Percentiles rank a stretch among this genome's conserved stretches.
phyloP scores from a whole-genome alignment of 768 basidiomycete genomes.

The Pleurotus giganteus region DNA sequence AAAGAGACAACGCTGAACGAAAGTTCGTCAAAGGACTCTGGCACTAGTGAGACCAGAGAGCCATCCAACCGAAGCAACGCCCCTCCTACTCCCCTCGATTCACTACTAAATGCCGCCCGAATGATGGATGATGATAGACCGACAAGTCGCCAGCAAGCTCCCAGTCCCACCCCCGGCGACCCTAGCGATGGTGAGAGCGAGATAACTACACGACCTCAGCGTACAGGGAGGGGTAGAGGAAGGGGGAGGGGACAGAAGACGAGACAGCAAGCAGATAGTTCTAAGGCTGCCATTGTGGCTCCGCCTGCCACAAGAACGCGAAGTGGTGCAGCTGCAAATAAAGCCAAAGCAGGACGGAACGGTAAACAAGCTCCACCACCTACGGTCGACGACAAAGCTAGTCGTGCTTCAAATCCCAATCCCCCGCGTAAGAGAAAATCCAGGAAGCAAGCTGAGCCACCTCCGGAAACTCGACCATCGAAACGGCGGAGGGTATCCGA shows the following conservation, averaged over 20 bases:
- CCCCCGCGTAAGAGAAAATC: neutral
- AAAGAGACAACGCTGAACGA: neutral
- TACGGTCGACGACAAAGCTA: neutral
- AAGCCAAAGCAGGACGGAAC: neutral
- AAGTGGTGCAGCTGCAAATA: neutral
- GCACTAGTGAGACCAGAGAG: neutral
- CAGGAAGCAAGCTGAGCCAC: neutral
- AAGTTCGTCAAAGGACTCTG: neutral
- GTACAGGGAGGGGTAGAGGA: no score
- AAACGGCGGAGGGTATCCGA: neutral
- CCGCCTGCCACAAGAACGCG: conserved; percentile 7
- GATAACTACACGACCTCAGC: neutral
- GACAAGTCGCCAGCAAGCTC: conserved; percentile 6
- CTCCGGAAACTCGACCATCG: neutral
- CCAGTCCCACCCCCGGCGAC: neutral
- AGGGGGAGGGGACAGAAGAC: neutral
- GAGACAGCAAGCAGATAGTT: conserved; percentile 3
- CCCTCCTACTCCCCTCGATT: conserved; percentile 49
- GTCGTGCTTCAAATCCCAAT: neutral
- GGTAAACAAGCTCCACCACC: neutral
- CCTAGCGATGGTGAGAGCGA: conserved; percentile 10
- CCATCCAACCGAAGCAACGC: neutral
- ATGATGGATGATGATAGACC: conserved; percentile 43
- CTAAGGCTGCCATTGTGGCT: neutral
- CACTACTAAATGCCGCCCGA: conserved; percentile 56